Conservation (phyloP, 208 protist genomes). For the Leishmania guyanensis region DNA sequence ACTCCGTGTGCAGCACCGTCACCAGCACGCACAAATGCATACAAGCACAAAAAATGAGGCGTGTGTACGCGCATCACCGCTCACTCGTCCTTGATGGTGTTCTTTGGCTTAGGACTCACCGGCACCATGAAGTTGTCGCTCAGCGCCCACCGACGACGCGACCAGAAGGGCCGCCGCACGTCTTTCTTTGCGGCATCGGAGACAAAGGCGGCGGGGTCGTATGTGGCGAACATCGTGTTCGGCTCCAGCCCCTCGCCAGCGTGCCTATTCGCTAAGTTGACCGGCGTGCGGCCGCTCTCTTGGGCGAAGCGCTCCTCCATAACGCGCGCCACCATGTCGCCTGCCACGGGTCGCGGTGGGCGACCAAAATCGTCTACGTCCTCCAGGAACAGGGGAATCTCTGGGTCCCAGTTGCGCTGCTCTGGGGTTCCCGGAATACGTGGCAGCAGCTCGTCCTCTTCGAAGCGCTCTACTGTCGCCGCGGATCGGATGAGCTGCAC, state of each 20-base stretch:
- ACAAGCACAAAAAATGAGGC: background rate
- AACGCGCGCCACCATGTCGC: conserved; percentile 41
- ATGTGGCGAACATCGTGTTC: conserved; percentile 86
- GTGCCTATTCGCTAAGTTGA: conserved; percentile 62
- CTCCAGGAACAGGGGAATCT: conserved; percentile 87
- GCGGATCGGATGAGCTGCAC: conserved; percentile 87
- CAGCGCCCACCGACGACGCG: conserved; percentile 82
- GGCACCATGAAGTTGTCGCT: conserved; percentile 88
- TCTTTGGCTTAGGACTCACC: conserved; percentile 82
- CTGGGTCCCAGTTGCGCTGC: conserved; percentile 89
- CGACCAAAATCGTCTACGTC: conserved; percentile 82
- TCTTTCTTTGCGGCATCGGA: conserved; percentile 44
- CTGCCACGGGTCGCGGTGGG: conserved; percentile 33
- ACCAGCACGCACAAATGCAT: background rate
- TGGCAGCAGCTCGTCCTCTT: conserved; percentile 64
- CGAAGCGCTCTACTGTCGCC: conserved; percentile 75
- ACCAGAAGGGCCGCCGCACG: conserved; percentile 69
- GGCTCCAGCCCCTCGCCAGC: conserved; percentile 69
- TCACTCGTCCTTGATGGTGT: conserved; percentile 90
- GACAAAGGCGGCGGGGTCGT: conserved; percentile 83
- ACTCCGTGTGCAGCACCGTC: background rate
- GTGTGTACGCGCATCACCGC: background rate
- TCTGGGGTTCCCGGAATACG: conserved; percentile 76
- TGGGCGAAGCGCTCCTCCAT: conserved; percentile 60
- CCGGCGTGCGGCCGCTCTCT: conserved; percentile 41